phyloP scores from a whole-genome alignment of 1,139 yeast genomes.

The Hemisphaericaspora lyxosophila region DNA sequence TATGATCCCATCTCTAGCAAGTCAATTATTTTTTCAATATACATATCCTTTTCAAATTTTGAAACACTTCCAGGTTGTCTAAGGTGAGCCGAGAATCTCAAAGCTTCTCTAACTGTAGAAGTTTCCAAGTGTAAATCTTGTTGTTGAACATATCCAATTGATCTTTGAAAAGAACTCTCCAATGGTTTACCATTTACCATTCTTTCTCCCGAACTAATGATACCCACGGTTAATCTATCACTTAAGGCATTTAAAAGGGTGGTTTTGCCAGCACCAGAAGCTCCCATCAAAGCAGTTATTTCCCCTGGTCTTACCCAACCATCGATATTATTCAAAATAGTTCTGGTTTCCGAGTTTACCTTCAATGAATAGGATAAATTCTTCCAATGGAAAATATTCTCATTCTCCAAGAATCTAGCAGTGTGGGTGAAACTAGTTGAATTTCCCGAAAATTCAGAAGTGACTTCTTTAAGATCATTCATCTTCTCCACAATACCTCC shows the following conservation, averaged over 20 bases:
- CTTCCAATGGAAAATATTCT: slow-evolving; percentile 71
- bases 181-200: slow-evolving; percentile 32
- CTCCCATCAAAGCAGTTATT: slow-evolving; percentile 29
- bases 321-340: slow-evolving; percentile 64
- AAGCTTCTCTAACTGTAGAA: slow-evolving; percentile 40
- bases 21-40: slow-evolving; percentile 36
- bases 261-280: slow-evolving; percentile 35
- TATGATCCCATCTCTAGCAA: slow-evolving; percentile 27
- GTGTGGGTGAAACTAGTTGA: background rate
- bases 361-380: slow-evolving; percentile 70
- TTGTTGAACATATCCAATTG: slow-evolving; percentile 44
- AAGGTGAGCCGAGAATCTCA: slow-evolving; percentile 35
- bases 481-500: background rate
- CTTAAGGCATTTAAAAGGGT: slow-evolving; percentile 31
- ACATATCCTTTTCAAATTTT: slow-evolving; percentile 30
- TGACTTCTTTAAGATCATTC: background rate
- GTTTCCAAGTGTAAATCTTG: slow-evolving; percentile 41
- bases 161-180: slow-evolving; percentile 39
- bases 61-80: slow-evolving; percentile 34
- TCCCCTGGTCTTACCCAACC: slow-evolving; percentile 52
- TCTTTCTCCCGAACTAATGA: slow-evolving; percentile 31
- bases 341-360: slow-evolving; percentile 60
- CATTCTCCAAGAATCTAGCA: background rate
- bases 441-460: background rate
- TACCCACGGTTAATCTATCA: slow-evolving; percentile 33